These are phyloP conservation scores for Phytomonas sp. DNA, from an alignment of 208 protist genomes.

Conservation along the genomic window DNA sequence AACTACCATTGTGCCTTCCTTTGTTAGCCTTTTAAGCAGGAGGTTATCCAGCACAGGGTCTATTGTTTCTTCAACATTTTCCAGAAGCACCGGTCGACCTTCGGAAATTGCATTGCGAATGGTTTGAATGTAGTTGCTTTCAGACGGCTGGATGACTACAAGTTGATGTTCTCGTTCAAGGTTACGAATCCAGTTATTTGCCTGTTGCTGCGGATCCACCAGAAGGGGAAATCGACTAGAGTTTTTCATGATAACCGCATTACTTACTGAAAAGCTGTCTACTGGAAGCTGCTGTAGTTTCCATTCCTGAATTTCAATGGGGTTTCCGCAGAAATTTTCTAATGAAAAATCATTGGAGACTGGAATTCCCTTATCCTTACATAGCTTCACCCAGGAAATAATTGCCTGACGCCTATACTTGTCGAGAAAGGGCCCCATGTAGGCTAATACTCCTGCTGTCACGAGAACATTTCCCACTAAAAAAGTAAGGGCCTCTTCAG, in stretches of 20 bases:
- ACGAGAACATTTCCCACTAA: conserved; percentile 94
- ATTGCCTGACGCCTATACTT: conserved; percentile 84
- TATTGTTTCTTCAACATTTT: conserved; percentile 94
- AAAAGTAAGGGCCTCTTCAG: conserved; percentile 76
- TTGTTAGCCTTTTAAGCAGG: conserved; percentile 91
- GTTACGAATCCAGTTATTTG: conserved; percentile 93
- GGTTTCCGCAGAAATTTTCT: conserved; percentile 81
- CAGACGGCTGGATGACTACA: conserved; percentile 73
- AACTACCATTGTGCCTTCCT: conserved; percentile 75
- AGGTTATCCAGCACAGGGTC: conserved; percentile 97
- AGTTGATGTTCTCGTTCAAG: conserved; percentile 83
- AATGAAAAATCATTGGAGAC: conserved; percentile 83
- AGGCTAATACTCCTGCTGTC: conserved; percentile 91
- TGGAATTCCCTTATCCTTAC: conserved; percentile 56
- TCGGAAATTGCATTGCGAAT: conserved; percentile 92
- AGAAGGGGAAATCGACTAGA: conserved; percentile 90
- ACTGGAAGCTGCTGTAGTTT: conserved; percentile 90
- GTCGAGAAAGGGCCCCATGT: conserved; percentile 94
- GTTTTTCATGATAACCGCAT: conserved; percentile 90
- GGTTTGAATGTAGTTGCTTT: conserved; percentile 72
- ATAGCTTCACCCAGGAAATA: conserved; percentile 64
- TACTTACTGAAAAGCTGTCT: conserved; percentile 90
- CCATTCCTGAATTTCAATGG: conserved; percentile 90
- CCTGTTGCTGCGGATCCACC: conserved; percentile 93
- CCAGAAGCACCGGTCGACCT: conserved; percentile 92